phyloP scores from a whole-genome alignment of 495 filamentous ascomycete species.

The Coniosporium apollinis region DNA sequence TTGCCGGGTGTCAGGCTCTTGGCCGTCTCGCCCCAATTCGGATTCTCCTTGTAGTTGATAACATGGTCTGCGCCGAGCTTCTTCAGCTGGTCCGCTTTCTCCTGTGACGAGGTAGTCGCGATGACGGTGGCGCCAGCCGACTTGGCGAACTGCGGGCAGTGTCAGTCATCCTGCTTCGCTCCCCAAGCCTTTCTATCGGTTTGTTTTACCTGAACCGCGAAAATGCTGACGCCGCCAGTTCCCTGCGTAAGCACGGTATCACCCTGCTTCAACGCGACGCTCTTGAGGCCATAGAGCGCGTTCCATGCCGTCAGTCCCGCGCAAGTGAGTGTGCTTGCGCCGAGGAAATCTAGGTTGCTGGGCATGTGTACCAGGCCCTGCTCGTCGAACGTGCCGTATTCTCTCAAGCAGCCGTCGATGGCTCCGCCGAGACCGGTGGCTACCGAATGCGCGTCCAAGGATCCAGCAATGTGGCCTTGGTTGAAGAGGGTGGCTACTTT shows the following conservation, averaged over 20 bases:
- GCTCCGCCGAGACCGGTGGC: constrained; percentile 51
- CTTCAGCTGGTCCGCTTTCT: constrained; percentile 50
- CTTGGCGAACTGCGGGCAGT: constrained; percentile 50
- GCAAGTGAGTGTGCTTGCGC: constrained; percentile 53
- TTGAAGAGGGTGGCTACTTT: constrained; percentile 65
- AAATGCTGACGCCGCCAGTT: constrained; percentile 67
- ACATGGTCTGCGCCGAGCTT: constrained; percentile 61
- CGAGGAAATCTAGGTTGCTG: constrained; percentile 39
- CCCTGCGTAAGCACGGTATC: constrained; percentile 62
- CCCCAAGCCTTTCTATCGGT: too few species aligned
- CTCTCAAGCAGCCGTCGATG: constrained; percentile 51
- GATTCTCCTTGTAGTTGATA: constrained; percentile 56
- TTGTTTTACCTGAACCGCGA: constrained; percentile 46
- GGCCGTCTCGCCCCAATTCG: constrained; percentile 64
- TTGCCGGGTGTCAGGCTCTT: constrained; percentile 42
- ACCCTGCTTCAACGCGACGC: constrained; percentile 44
- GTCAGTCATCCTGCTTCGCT: background rate
- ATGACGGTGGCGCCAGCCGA: constrained; percentile 68
- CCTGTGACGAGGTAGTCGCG: constrained; percentile 53
- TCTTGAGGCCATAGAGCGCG: constrained; percentile 50
- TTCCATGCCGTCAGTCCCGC: constrained; percentile 75
- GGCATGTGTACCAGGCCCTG: constrained; percentile 51
- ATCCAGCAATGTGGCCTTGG: constrained; percentile 51
- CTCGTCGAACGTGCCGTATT: constrained; percentile 57
- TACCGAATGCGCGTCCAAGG: constrained; percentile 27